These are phyloP conservation scores for Trichoderma aggressivum DNA, from an alignment of 2,329 filamentous ascomycete genomes.

Conservation along the genomic window DNA sequence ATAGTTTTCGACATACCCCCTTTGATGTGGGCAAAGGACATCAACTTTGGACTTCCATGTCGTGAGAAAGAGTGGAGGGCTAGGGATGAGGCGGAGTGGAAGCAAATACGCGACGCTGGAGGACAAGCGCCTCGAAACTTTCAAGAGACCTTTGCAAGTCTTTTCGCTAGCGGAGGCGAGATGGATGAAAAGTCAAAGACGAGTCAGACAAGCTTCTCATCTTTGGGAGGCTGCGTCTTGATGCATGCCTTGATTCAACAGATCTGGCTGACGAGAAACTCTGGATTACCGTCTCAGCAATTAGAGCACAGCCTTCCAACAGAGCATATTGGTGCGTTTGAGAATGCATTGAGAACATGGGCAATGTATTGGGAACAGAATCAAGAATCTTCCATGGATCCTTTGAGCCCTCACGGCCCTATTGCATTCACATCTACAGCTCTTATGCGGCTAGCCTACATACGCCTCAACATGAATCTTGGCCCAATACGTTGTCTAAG, in stretches of 20 bases:
- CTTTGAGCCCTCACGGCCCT: not conserved
- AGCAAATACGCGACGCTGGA: not conserved
- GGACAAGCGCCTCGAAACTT: not conserved
- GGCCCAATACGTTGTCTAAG: not conserved
- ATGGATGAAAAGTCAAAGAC: not conserved
- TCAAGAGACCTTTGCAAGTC: not conserved
- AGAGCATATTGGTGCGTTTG: not conserved
- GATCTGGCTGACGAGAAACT: not conserved
- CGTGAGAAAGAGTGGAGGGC: not conserved
- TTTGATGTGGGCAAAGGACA: not conserved
- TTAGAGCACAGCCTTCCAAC: not conserved
- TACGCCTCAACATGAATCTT: not conserved
- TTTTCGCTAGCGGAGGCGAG: not conserved
- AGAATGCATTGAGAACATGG: not conserved
- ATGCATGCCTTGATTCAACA: not conserved
- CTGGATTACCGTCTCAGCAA: not conserved
- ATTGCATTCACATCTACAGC: not conserved
- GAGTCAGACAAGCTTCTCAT: not conserved
- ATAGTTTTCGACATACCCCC: not conserved
- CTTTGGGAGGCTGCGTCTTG: not conserved
- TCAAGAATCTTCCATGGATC: constrained; percentile 1
- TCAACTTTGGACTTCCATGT: not conserved
- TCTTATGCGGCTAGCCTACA: not conserved
- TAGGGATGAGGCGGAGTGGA: not conserved
- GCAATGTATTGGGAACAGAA: not conserved